Percentiles rank a stretch among this genome's conserved stretches.
These are phyloP conservation scores for Cladosporium colombiae DNA, from an alignment of 2,329 filamentous ascomycete genomes.

Conservation along the genomic window DNA sequence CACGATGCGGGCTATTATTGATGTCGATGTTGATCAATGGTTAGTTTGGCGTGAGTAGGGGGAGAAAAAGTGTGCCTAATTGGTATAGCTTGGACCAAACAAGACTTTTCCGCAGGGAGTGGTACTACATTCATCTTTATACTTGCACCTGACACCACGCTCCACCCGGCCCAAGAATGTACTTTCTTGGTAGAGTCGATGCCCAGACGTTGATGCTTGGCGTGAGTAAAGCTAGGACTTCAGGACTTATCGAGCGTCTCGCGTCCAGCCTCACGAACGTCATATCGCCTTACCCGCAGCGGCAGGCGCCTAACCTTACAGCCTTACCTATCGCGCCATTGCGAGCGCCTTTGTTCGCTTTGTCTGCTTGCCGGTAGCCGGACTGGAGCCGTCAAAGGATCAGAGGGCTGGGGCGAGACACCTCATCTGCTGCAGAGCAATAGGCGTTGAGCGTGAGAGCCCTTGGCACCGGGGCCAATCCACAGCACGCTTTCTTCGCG, in stretches of 20 bases:
- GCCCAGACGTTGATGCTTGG: slow-evolving; percentile 20
- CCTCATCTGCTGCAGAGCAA: background rate
- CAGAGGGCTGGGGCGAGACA: background rate
- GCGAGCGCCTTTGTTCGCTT: background rate
- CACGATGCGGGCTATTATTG: background rate
- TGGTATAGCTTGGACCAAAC: slow-evolving; percentile 17
- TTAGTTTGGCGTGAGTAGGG: background rate
- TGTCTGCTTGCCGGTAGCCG: background rate
- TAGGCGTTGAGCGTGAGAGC: background rate
- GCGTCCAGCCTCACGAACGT: slow-evolving; percentile 17
- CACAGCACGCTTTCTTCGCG: slow-evolving; percentile 16
- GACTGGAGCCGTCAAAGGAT: background rate
- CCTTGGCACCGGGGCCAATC: slow-evolving; percentile 17
- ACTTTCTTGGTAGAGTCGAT: slow-evolving; percentile 17
- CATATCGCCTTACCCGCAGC: slow-evolving; percentile 17
- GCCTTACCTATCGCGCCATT: slow-evolving; percentile 9
- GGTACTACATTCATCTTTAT: slow-evolving; percentile 19
- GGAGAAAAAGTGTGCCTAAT: background rate
- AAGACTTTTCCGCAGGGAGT: slow-evolving; percentile 15
- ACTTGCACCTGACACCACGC: slow-evolving; percentile 19
- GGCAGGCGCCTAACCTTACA: slow-evolving; percentile 11
- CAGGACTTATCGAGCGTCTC: slow-evolving; percentile 13
- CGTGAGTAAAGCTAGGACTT: slow-evolving; percentile 18
- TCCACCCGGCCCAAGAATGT: slow-evolving; percentile 18
- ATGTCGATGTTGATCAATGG: slow-evolving; percentile 12